Evolutionary conservation across 768 basidiomycete genomes (phyloP).

Genomic region (Sistotremastrum suecicum): DNA sequence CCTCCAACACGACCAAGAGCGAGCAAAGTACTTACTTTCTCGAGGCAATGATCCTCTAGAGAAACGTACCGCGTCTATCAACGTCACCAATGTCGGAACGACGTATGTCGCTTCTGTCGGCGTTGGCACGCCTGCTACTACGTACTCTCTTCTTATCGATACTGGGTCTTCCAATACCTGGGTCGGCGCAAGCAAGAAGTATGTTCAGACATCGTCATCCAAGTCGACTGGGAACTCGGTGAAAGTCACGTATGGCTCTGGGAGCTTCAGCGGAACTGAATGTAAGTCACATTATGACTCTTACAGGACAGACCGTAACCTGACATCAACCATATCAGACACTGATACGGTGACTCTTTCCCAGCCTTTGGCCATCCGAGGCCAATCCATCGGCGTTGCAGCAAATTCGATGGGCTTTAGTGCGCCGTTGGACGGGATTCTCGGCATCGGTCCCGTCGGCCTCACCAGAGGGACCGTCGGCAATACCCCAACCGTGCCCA

Average conservation of each 20-base stretch:
- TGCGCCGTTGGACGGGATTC: slow-evolving; percentile 33
- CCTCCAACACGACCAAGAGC: too few species aligned
- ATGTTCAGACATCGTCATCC: slow-evolving; percentile 31
- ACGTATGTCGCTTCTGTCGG: slow-evolving; percentile 40
- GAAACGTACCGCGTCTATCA: background rate
- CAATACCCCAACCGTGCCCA: slow-evolving; percentile 26
- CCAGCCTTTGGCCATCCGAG: slow-evolving; percentile 25
- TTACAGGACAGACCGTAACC: background rate
- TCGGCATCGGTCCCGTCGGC: slow-evolving; percentile 42
- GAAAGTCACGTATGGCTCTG: slow-evolving; percentile 23
- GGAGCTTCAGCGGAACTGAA: slow-evolving; percentile 37
- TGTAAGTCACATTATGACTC: slow-evolving; percentile 17
- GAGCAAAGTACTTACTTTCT: too few species aligned
- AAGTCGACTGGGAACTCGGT: slow-evolving; percentile 23
- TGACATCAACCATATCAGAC: slow-evolving; percentile 16
- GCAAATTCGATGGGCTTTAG: slow-evolving; percentile 27
- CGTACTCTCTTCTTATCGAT: slow-evolving; percentile 41
- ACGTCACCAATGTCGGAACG: background rate
- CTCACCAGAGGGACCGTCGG: slow-evolving; percentile 32
- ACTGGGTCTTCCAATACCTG: slow-evolving; percentile 47
- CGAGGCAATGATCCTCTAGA: too few species aligned
- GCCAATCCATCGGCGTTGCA: slow-evolving; percentile 36
- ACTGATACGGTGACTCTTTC: slow-evolving; percentile 33
- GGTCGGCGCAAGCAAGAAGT: slow-evolving; percentile 37
- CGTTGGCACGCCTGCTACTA: slow-evolving; percentile 35